Evolutionary conservation across 495 filamentous ascomycete genomes (phyloP), one percentile per base, ranked within the genome.

Genomic region (Penicillium arizonense): DNA sequence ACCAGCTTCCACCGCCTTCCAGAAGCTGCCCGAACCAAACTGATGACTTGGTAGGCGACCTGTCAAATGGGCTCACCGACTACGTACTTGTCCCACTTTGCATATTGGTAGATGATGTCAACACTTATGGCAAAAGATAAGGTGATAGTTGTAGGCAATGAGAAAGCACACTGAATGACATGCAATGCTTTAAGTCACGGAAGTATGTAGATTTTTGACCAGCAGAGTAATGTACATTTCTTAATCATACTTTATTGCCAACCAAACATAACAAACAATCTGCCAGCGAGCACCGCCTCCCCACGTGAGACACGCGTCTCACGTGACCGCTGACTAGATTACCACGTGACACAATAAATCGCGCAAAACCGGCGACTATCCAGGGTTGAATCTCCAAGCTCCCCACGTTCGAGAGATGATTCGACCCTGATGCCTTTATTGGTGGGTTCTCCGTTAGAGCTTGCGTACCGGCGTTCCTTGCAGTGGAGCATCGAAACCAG

Each of bases 1-100:
- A 55, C 49, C 10, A 5, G 32, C 38, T 69, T 74, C 72, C 59
- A 73, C 72, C 66, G 72, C 70, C 68, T 75, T 73, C 72, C 63
- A 67, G 72, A 75, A 73, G 42, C 49, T 53, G 48, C 65, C 11
- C 7, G 33, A 43, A 26, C 47, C 33, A 20, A 32, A 40, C 39
- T 40, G 26, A 44, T 55, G 47, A 21, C 8, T 32, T 43, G 2
- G 8, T 34, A 47, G 24, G 28, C 40, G 44, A 44, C 37, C 34
- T 42, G 21, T 32, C 34, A 41, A 2, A 30, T 54, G 28, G 18
- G 18, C 24, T 26, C 24, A 26, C 24, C 24, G 24, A 26, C 24
- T 26, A 26, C 5, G 28, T 30, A 30, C 18, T 4, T 30, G 28
- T 30, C 28, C 28, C 28, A 30, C 28, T 30, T 30, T 30, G 28